phyloP scores from a whole-genome alignment of 306 rosid species.

The Sicyos edulis region DNA sequence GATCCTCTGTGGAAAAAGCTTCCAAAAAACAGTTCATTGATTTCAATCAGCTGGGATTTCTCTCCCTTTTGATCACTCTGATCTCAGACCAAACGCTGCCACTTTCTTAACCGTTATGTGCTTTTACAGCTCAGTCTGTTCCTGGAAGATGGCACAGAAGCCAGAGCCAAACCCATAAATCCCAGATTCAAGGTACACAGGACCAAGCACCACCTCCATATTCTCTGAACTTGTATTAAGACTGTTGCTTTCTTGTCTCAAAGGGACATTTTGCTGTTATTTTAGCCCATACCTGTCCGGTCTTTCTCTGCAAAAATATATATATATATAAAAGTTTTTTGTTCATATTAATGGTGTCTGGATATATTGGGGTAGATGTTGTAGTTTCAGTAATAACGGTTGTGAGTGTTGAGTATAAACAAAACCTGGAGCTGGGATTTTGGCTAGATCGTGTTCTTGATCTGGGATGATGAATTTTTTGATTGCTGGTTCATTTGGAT shows the following conservation, averaged over 20 bases:
- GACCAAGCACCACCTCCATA: conserved; percentile 46
- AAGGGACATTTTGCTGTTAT: conserved; percentile 47
- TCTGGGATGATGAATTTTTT: conserved; percentile 24
- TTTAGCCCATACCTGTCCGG: conserved; percentile 73
- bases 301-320: conserved; percentile 29
- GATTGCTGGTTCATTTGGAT: conserved; percentile 33
- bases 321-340: background rate
- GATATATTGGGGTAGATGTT: conserved; percentile 29
- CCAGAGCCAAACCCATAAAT: conserved; percentile 36
- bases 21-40: conserved; percentile 51
- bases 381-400: conserved; percentile 31
- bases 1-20: conserved; percentile 47
- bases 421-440: conserved; percentile 29
- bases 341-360: conserved; percentile 52
- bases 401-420: conserved; percentile 33
- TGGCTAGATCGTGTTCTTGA: conserved; percentile 21
- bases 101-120: conserved; percentile 36
- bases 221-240: conserved; percentile 69
- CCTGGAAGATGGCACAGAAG: conserved; percentile 43
- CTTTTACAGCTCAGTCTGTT: conserved; percentile 80
- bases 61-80: conserved; percentile 41
- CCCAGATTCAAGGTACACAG: conserved; percentile 66
- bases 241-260: conserved; percentile 44
- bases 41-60: conserved; percentile 34
- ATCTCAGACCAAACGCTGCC: conserved; percentile 69